Base-by-base conservation (phyloP, 495 filamentous ascomycete genomes). In the Xylaria grammica region DNA sequence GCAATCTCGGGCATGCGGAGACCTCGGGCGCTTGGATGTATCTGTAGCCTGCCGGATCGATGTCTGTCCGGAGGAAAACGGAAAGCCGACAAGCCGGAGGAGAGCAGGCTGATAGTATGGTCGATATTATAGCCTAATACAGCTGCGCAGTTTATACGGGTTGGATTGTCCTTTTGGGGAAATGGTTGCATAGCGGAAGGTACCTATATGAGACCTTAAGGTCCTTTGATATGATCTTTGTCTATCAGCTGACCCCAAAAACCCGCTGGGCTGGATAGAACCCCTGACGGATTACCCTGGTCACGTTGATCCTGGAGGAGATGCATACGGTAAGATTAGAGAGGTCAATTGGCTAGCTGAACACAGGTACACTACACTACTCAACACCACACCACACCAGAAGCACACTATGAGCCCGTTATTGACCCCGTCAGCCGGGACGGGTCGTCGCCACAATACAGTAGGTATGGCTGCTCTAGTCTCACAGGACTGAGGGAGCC, bases 261-360 rank as follows among this genome's bases (percentile, higher is more conserved):
- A 59, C 56, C 56, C 56, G 42, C 56, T 34, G 56, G 42, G 56
- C 56, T 59, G 56, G 56, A 57, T 59, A 48, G 56, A 59, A 40
- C 56, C 54, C 56, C 48, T 26, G 40, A 17, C 40, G 40, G 13
- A 42, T 3, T 10, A 3, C 40, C 54, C 56, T 58, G 56, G 40
- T n/a, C 40, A 59, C 48, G 56, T 42, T 42, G 40, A 42, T 42
- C 40, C 40, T 42, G 40, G 32, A 42, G 8, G 40, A 42, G 40
- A n/a, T n/a, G n/a, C n/a, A n/a, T n/a, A n/a, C n/a, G n/a, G 40
- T 59, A 32, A 59, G 56, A 46, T 59, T 32, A 11, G 56, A 48
- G 56, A 46, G 19, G 42, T 48, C 29, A 22, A 59, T 46, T 57
- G 54, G 36, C 54, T 44, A 24, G 52, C 40, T 42, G 34, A 6